These are phyloP conservation scores for Erodium trifolium DNA, from an alignment of 441 rosid genomes.

Conservation along the genomic window DNA sequence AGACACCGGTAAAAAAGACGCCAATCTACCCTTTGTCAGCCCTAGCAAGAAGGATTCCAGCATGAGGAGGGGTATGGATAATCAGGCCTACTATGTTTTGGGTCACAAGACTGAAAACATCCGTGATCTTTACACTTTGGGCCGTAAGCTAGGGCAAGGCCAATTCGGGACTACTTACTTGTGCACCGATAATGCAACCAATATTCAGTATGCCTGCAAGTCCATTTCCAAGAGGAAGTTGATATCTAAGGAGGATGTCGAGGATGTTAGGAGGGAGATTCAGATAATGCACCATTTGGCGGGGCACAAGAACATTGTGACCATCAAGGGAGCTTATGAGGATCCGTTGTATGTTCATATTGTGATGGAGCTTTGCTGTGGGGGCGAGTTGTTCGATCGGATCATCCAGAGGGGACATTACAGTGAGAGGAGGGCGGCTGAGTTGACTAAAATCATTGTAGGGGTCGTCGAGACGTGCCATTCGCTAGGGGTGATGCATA, in stretches of 20 bases:
- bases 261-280: slow-evolving; percentile 93
- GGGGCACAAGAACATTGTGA: slow-evolving; percentile 82
- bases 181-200: slow-evolving; percentile 56
- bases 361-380: slow-evolving; percentile 88
- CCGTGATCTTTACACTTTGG: slow-evolving; percentile 70
- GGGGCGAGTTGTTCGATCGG: slow-evolving; percentile 92
- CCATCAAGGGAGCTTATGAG: slow-evolving; percentile 74
- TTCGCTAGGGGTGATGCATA: slow-evolving; percentile 43
- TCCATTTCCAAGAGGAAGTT: slow-evolving; percentile 80
- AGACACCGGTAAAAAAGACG: slow-evolving; percentile 28
- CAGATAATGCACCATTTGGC: slow-evolving; percentile 94
- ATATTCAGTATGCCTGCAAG: slow-evolving; percentile 70
- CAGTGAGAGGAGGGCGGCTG: slow-evolving; percentile 75
- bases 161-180: slow-evolving; percentile 93
- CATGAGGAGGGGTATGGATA: slow-evolving; percentile 69
- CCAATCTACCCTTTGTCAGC: slow-evolving; percentile 26
- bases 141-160: slow-evolving; percentile 92
- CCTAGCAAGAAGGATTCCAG: slow-evolving; percentile 38
- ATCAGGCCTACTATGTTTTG: slow-evolving; percentile 58
- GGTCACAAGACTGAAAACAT: slow-evolving; percentile 76
- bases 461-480: slow-evolving; percentile 92
- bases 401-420: slow-evolving; percentile 89
- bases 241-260: slow-evolving; percentile 61
- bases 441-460: slow-evolving; percentile 67
- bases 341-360: slow-evolving; percentile 84